Evolutionary conservation across 139 green algal species (phyloP), one percentile per base, ranked within the genome.

Genomic region (Picochlorum costavermella): DNA sequence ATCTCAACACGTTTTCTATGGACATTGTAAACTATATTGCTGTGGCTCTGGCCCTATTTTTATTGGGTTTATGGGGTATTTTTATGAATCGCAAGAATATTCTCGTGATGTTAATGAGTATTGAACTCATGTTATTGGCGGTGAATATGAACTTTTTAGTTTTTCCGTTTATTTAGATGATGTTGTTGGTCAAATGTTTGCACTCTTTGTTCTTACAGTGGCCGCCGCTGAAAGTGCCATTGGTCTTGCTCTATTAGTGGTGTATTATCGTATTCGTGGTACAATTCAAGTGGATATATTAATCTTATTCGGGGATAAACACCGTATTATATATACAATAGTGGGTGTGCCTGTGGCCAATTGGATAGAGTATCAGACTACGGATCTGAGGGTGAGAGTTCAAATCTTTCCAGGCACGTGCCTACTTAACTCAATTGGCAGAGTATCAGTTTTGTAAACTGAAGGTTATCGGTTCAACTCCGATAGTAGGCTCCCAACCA

Each of bases 61-160:
- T 84, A 65, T 66, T 84, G 58, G 77, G 77, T 58, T 81, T 83
- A 28, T 83, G 77, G 77, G 77, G 77, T 40, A 81, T 83, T 60
- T 83, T 83, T 69, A 68, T 79, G 63, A 83, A 78, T 71, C 64
- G 69, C 63, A 81, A 83, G 81, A 83, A 83, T 61, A 77, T 80
- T 71, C 60, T 75, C 33, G 68, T 83, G 60, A 83, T 83, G 72
- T 69, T 77, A 68, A 80, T 80, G 76, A 77, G 68, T 29, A 83
- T 80, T 51, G 72, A 83, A 61, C 58, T 83, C 3, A 83, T 80
- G 73, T 44, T 83, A 45, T 60, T 80, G 33, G 65, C 76, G 57
- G 72, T 83, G 10, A 83, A 78, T 58, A 60, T 80, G 62, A 80
- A 83, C 72, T 83, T 83, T 71, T 45, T 81, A 31, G 44, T 81